Base-by-base conservation (phyloP, 2,329 filamentous ascomycete species). In the Camptophora hylomeconis region DNA sequence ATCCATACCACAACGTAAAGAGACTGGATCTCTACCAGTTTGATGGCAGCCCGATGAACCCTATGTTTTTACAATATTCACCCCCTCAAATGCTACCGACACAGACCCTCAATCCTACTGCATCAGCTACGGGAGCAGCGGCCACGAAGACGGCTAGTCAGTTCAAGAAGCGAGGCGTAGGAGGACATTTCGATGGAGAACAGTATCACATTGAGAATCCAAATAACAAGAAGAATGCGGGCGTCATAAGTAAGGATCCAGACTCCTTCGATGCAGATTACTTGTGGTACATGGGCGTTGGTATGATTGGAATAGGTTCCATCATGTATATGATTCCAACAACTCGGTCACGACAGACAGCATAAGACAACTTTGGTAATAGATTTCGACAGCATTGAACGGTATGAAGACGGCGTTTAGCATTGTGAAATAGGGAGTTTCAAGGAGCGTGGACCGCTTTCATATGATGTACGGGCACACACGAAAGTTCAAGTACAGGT, bases 11-110 rank as follows among this genome's bases (percentile, higher is more conserved):
- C 49, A 65, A 69, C 29, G 60, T 72, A 33, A 60, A 58, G 23
- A 69, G 75, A 30, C 65, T 82, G 14, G 70, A 79, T 40, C 62
- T 82, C 24, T 75, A 61, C 50, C 51, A 65, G 42, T 71, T 65
- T 42, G 71, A 80, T 46, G 76, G 75, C 33, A 54, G 69, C 1
- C 74, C 72, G 7, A 56, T 79, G 54, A 67, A 75, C 40, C 75
- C 76, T 7, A 63, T 82, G 60, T 81, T 76, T 51, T 61, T 78
- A 24, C 67, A 65, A 38, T 71, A 65, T 47, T 61, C 53, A 8
- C 68, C 73, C 4, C 75, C 76, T 0, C 56, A 73, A 45, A 81
- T 81, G 74, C 65, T 80, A 5, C 75, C 76, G 2, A 80, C 75
- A 3, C 60, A 61, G 7, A 78, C 72, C 0, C 57, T 81, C 35